Evolutionary conservation across 1,284 basidiomycete species (phyloP), one percentile per base, ranked within the genome.

Genomic region (Sanguinoderma infundibulare): DNA sequence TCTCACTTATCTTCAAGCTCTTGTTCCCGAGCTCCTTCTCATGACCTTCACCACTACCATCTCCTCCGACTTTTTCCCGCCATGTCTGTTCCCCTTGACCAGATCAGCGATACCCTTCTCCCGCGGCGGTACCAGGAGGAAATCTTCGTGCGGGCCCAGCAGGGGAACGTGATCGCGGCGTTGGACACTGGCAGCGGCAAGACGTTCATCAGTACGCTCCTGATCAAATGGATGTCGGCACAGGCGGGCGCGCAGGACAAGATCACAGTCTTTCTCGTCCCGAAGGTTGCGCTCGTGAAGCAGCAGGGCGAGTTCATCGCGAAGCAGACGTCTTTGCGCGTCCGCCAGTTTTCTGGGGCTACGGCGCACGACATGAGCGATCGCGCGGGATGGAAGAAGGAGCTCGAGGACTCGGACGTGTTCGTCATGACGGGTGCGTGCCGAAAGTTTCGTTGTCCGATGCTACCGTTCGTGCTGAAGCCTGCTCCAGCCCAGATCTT

Each of bases 181-280:
- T 79, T 93, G 62, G 86, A 87, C 65, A 94, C 92, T 0, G 92
- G 89, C 34, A 87, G 86, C 22, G 90, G 92, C 12, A 95, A 95
- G 80, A 95, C 93, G 0, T 84, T 91, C 68, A 94, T 95, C 66
- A 88, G 89, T 65, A 83, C 90, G 40, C 79, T 93, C 26, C 82
- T 94, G 62, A 88, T 94, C 71, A 87, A 87, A 76, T 93, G 89
- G 87, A 82, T 89, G 55, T 78, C 85, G 20, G 72, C 84, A 0
- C 82, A 82, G 62, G 78, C 83, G 24, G 69, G 69, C 14, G 78
- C 81, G 9, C 69, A 74, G 59, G 78, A 78, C 56, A 88, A 87
- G 72, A 79, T 81, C 57, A 81, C 87, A 67, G 79, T 90, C n/a
- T 91, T 92, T 67, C 79, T 95, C 32, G 92, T 92, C 1, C 92